Evolutionary conservation across 1,284 basidiomycete species (phyloP), one percentile per base, ranked within the genome.

Genomic region (Ceratobasidium theobromae): DNA sequence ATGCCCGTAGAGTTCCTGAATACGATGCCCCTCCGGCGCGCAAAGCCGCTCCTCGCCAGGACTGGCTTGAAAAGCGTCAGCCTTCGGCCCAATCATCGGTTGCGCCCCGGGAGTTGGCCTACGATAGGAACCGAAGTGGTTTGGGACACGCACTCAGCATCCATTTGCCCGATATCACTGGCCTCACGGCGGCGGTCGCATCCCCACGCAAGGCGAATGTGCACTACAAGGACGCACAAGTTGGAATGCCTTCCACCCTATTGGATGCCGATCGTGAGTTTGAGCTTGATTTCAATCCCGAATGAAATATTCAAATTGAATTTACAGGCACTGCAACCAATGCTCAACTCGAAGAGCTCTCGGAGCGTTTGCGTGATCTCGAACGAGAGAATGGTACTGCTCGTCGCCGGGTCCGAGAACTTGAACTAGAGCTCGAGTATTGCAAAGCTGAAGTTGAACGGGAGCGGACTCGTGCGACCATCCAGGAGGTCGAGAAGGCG

Each of bases 341-440:
- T 14, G 79, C 81, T 3, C 86, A 84, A 1, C 79, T 91, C 9
- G 84, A 80, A 57, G 76, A 79, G 2, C 83, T 91, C 2, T 88
- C 91, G 69, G 76, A 80, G 11, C 86, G 86, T 70, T 77, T 92
- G 3, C 79, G 82, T 14, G 79, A 86, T 53, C 80, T 95, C 1
- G 90, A 94, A 72, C 83, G 85, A 0, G 91, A 95, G 73, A 94
- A 94, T 71, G 80, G 85, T 3, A 82, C 90, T 3, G 91, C 91
- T 1, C 80, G 89, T 0, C 79, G 88, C 21, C 81, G 92, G 12
- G 88, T 95, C 21, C 78, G 84, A 41, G 92, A 95, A 72, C 81
- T 95, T 4, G 93, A 95, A 75, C 78, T 82, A 55, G 93, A 95
- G 73, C 80, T 95, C 1, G 87, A 91, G 69, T 80, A 83, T 2